Evolutionary conservation across 352 stramenopile species (phyloP), one percentile per base, ranked within the genome.

Genomic region (Phytopythium vexans): DNA sequence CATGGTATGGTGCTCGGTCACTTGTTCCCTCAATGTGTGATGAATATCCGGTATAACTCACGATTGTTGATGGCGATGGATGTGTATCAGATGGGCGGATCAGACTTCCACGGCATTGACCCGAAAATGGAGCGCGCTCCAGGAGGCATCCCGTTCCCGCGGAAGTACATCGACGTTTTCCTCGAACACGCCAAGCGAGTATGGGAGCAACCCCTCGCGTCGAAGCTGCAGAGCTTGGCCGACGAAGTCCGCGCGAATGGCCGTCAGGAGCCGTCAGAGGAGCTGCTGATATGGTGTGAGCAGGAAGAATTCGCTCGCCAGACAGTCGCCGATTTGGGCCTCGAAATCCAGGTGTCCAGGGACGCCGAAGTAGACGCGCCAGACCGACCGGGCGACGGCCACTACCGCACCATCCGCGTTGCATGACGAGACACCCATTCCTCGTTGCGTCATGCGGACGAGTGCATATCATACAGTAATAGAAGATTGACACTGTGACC

Each of bases 61-160:
- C 8, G 2, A 9, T 2, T 32, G n/a, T 47, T 41, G n/a, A 32
- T 35, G 27, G 8, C 6, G 4, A 14, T 49, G 41, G 34, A 31
- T 32, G 1, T 14, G 27, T 11, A 7, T 16, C 43, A 93, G 83
- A 64, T 89, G 49, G 84, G 84, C 45, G 84, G 82, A 2, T 92
- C 84, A n/a, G 80, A 92, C 53, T 94, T 91, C 49, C 84, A 94
- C 49, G 84, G 82, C 31, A 92, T 92, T 55, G 76, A 94, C 27
- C 65, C 76, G 5, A 76, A 56, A 7, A 87, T 68, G 1, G 84
- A 94, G 63, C 72, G 74, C 49, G 68, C 76, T 6, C 84, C 84
- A 6, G 84, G 84, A n/a, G 78, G 73, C 16, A 89, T 94, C 21
- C 82, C 82, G 0, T 81, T 94, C 49, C 82, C 84, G 6, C 72